A percentile compares a stretch with the other conserved stretches of the same genome.
phyloP scores from a whole-genome alignment of 2,329 filamentous ascomycete genomes.

The Pyricularia pennisetigena region DNA sequence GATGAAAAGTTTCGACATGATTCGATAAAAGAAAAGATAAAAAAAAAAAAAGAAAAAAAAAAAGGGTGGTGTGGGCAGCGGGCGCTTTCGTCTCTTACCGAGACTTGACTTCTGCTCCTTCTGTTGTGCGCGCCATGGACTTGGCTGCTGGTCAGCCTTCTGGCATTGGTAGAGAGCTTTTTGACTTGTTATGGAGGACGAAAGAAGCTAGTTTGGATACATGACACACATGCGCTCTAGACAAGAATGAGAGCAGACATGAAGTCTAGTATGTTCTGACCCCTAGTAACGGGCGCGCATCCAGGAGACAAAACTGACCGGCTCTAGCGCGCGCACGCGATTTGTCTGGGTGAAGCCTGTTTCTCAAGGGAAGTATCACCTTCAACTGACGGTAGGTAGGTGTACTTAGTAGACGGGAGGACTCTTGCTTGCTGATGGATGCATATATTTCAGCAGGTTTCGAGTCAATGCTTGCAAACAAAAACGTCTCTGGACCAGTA shows the following conservation, averaged over 20 bases:
- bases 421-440: background rate
- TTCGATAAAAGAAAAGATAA: background rate
- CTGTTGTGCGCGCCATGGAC: conserved; percentile 3
- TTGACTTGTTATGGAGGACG: background rate
- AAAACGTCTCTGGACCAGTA: background rate
- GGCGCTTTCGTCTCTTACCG: background rate
- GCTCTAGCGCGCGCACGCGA: background rate
- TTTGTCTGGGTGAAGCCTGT: background rate
- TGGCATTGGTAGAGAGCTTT: background rate
- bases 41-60: too few relatives aligned
- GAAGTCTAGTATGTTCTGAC: background rate
- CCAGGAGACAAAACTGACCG: background rate
- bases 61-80: background rate
- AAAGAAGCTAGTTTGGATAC: background rate
- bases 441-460: background rate
- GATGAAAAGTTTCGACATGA: conserved; percentile 92
- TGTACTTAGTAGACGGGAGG: background rate
- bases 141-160: conserved; percentile 1
- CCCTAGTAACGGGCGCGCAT: background rate
- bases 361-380: background rate
- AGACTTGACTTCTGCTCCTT: conserved; percentile 6
- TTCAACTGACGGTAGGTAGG: background rate
- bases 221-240: background rate
- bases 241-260: background rate
- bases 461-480: background rate